phyloP scores from a whole-genome alignment of 1,284 basidiomycete genomes.

The Mycena citricolor region DNA sequence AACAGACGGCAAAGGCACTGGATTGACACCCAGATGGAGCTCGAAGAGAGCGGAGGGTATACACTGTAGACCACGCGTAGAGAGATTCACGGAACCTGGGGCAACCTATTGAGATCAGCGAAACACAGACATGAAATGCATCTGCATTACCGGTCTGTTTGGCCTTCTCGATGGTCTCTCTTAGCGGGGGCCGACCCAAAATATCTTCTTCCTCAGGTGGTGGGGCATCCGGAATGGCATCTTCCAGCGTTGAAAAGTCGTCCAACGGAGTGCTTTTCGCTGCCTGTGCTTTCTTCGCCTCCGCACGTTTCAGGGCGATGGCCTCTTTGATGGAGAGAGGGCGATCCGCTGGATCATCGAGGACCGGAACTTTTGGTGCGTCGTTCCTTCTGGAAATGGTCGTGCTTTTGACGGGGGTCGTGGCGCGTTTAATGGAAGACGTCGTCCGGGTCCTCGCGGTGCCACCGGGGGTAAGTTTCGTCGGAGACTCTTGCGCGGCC shows the following conservation, averaged over 20 bases:
- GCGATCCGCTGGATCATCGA: neutral
- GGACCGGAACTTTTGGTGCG: too few species aligned
- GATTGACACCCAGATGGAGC: slow-evolving; percentile 70
- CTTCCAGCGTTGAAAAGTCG: slow-evolving; percentile 40
- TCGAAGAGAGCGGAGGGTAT: slow-evolving; percentile 78
- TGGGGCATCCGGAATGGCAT: slow-evolving; percentile 41
- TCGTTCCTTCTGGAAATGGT: too few species aligned
- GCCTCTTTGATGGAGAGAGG: slow-evolving; percentile 55
- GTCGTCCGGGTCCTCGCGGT: too few species aligned
- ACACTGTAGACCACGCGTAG: slow-evolving; percentile 66
- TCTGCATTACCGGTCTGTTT: slow-evolving; percentile 64
- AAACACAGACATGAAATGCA: slow-evolving; percentile 28
- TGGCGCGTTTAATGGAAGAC: too few species aligned
- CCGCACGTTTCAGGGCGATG: slow-evolving; percentile 71
- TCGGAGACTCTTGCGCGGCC: too few species aligned
- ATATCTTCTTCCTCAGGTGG: slow-evolving; percentile 51
- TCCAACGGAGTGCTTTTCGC: slow-evolving; percentile 30
- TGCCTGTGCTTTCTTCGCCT: slow-evolving; percentile 60
- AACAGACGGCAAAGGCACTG: slow-evolving; percentile 61
- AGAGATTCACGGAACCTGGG: slow-evolving; percentile 69
- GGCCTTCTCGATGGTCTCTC: slow-evolving; percentile 74
- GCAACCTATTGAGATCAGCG: slow-evolving; percentile 45
- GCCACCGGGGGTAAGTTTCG: too few species aligned
- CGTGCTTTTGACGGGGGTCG: too few species aligned
- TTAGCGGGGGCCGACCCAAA: slow-evolving; percentile 66